A percentile compares a stretch with the other conserved stretches of the same genome.
Conservation (phyloP, 148 eudicot species). For the Pharnaceum exiguum region DNA sequence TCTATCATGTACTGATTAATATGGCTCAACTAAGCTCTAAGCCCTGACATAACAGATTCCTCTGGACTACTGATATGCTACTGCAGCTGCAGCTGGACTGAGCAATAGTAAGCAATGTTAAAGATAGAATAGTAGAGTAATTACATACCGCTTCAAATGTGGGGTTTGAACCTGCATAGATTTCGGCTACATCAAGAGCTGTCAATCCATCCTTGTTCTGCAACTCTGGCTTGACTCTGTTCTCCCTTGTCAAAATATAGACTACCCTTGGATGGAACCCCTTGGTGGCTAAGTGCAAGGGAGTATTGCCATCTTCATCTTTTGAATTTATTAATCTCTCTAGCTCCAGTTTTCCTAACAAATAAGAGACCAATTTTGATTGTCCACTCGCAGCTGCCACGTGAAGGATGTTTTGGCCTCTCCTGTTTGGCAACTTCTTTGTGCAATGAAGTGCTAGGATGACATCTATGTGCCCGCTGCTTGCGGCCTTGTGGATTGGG, state of each 20-base stretch:
- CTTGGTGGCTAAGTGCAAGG: slow-evolving; percentile 26
- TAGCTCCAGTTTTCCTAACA: not conserved
- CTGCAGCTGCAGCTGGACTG: too few species aligned
- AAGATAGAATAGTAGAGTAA: not conserved
- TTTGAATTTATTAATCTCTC: slow-evolving; percentile 7
- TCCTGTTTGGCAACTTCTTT: slow-evolving; percentile 5
- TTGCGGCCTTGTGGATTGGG: slow-evolving; percentile 19
- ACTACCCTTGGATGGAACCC: slow-evolving; percentile 16
- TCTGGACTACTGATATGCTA: too few species aligned
- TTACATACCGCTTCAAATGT: slow-evolving; percentile 19
- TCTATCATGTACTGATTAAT: too few species aligned
- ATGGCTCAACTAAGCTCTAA: too few species aligned
- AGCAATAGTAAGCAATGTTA: not conserved
- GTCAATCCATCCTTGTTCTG: slow-evolving; percentile 19
- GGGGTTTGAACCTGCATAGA: slow-evolving; percentile 1
- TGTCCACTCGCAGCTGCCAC: slow-evolving; percentile 15
- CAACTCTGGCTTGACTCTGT: not conserved
- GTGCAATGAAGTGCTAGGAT: slow-evolving; percentile 2
- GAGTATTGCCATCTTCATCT: slow-evolving; percentile 22
- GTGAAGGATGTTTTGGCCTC: slow-evolving; percentile 24
- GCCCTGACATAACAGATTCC: too few species aligned
- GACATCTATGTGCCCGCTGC: slow-evolving; percentile 13
- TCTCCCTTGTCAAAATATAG: slow-evolving; percentile 5
- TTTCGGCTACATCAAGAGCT: slow-evolving; percentile 21
- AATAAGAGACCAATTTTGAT: slow-evolving; percentile 1